These are phyloP conservation scores for Puccinia novopanici DNA, from an alignment of 1,284 basidiomycete species.

Conservation along the genomic window DNA sequence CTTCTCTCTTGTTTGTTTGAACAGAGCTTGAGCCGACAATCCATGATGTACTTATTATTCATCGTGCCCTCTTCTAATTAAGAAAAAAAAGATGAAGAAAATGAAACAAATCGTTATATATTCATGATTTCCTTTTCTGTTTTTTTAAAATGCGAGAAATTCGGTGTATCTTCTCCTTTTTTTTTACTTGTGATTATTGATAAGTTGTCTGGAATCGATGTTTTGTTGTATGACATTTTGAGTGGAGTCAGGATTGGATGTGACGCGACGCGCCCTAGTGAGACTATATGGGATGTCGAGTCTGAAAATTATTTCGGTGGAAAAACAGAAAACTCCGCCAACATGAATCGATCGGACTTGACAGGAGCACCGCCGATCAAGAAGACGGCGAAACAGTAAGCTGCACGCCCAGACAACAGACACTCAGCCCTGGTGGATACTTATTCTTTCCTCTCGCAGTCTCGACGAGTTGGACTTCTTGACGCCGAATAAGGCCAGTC, in stretches of 20 bases:
- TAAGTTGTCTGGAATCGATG: too few species aligned
- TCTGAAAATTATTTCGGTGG: background rate
- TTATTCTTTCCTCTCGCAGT: background rate
- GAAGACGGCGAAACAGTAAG: constrained; percentile 18
- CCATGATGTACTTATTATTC: too few species aligned
- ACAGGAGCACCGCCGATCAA: background rate
- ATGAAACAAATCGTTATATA: too few species aligned
- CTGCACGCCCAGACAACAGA: background rate
- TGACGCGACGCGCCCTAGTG: background rate
- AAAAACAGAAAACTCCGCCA: background rate
- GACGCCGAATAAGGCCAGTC: background rate
- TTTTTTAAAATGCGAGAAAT: too few species aligned
- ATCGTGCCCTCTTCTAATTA: too few species aligned
- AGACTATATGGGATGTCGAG: background rate
- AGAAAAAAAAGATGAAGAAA: too few species aligned
- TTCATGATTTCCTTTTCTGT: too few species aligned
- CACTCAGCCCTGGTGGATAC: background rate
- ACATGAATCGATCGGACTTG: background rate
- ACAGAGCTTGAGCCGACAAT: too few species aligned
- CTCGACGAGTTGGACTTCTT: constrained; percentile 32
- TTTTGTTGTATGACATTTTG: too few species aligned
- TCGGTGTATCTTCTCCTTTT: too few species aligned
- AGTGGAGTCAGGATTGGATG: background rate
- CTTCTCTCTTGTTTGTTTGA: background rate
- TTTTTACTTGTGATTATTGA: too few species aligned